A percentile compares a stretch with the other conserved stretches of the same genome.
These are phyloP conservation scores for Russula griseocarnosa DNA, from an alignment of 768 basidiomycete genomes.

Conservation along the genomic window DNA sequence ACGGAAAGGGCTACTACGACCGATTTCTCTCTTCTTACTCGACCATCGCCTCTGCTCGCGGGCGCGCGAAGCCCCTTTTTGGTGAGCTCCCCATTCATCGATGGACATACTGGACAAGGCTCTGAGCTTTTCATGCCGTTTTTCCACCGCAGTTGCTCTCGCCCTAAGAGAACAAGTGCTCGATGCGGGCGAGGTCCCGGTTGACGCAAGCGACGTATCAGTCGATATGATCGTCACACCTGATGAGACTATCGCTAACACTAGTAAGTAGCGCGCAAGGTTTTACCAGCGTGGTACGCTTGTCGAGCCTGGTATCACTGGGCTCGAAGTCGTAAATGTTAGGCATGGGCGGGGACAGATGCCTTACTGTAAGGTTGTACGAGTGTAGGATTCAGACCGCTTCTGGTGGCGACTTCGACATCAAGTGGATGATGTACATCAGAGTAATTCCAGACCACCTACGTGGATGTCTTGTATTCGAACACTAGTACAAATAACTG, in stretches of 20 bases:
- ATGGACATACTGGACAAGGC: not conserved
- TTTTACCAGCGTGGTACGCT: not conserved
- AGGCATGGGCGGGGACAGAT: not conserved
- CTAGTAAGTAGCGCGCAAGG: not conserved
- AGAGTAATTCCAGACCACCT: no score
- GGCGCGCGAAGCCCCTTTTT: constrained; percentile 50
- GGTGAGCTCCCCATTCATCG: constrained; percentile 40
- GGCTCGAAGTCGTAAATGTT: no score
- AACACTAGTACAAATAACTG: no score
- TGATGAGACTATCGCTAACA: constrained; percentile 35
- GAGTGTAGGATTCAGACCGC: no score
- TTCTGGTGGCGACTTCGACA: no score
- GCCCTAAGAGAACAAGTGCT: constrained; percentile 62
- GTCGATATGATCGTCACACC: constrained; percentile 58
- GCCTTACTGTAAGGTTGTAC: not conserved
- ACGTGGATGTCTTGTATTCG: no score
- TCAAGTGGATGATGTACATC: no score
- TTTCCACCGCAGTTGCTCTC: constrained; percentile 48
- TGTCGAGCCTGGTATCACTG: not conserved
- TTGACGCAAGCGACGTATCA: constrained; percentile 55
- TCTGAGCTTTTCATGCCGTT: not conserved
- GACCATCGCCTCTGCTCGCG: constrained; percentile 31
- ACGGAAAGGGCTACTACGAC: constrained; percentile 84
- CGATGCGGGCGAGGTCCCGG: constrained; percentile 49
- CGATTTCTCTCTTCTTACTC: constrained; percentile 59